Evolutionary conservation across 768 basidiomycete genomes (phyloP).

Genomic region (Amanita fuliginea): DNA sequence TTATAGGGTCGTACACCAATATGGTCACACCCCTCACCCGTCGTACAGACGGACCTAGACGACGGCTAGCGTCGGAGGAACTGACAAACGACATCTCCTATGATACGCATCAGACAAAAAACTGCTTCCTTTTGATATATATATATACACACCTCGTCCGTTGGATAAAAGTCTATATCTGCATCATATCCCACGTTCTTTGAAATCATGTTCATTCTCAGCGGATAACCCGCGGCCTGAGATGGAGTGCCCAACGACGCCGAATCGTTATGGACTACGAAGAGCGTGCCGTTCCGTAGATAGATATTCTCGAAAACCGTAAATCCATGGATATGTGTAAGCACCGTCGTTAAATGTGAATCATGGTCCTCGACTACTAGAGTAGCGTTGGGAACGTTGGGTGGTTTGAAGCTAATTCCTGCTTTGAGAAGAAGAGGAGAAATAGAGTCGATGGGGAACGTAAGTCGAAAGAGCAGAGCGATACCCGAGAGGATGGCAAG

Average conservation of each 20-base stretch:
- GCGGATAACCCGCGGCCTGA: conserved; percentile 26
- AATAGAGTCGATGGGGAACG: background rate
- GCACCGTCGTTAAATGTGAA: background rate
- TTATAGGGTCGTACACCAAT: conserved; percentile 15
- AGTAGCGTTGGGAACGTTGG: background rate
- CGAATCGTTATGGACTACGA: conserved; percentile 37
- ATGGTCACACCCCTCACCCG: conserved; percentile 13
- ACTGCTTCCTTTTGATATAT: background rate
- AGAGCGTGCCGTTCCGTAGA: conserved; percentile 63
- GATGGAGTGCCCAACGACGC: background rate
- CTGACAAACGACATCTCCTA: conserved; percentile 18
- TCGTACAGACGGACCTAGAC: conserved; percentile 13
- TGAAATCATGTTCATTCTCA: conserved; percentile 28
- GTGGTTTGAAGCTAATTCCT: background rate
- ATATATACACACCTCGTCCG: conserved; percentile 18
- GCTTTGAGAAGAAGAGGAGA: background rate
- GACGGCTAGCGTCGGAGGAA: conserved; percentile 10
- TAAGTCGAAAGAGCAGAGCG: background rate
- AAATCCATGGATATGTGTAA: conserved; percentile 44
- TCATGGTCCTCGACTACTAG: background rate
- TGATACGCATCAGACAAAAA: background rate
- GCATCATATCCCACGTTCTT: conserved; percentile 12
- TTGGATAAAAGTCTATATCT: conserved; percentile 17
- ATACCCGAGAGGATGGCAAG: conserved; percentile 1
- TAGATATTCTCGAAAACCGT: conserved; percentile 67